A percentile compares a stretch with the other conserved stretches of the same genome.
Evolutionary conservation across 192 early-diverging fungal species (phyloP).

Genomic region (Coemansia sp.): DNA sequence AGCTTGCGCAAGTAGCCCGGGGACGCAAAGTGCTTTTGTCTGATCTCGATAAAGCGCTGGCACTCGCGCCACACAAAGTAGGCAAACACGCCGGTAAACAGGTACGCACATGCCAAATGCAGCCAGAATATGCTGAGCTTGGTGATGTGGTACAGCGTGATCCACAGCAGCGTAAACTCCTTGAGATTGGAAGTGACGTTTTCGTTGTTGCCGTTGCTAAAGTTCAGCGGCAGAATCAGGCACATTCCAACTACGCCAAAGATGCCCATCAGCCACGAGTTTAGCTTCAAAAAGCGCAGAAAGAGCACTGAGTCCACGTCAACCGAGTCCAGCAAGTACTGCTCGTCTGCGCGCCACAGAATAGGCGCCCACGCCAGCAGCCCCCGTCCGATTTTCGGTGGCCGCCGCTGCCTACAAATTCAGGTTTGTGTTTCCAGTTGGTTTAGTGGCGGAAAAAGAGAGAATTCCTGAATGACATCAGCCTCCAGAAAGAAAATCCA

Average conservation of each 20-base stretch:
- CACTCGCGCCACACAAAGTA: slow-evolving; percentile 58
- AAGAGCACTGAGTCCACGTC: slow-evolving; percentile 74
- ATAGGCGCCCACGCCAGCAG: slow-evolving; percentile 66
- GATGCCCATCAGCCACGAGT: slow-evolving; percentile 58
- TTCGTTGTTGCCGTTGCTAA: slow-evolving; percentile 58
- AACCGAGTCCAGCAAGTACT: slow-evolving; percentile 61
- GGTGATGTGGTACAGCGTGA: slow-evolving; percentile 55
- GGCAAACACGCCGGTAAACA: slow-evolving; percentile 59
- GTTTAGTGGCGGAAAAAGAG: neutral
- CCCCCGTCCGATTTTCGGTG: slow-evolving; percentile 64
- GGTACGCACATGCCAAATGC: slow-evolving; percentile 61
- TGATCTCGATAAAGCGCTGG: slow-evolving; percentile 53
- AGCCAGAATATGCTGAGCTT: slow-evolving; percentile 60
- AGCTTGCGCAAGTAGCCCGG: slow-evolving; percentile 61
- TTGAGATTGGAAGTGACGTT: slow-evolving; percentile 29
- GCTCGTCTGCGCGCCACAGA: slow-evolving; percentile 60
- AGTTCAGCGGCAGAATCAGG: slow-evolving; percentile 65
- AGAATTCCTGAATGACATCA: neutral
- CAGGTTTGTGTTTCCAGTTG: neutral
- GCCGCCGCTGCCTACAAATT: slow-evolving; percentile 52
- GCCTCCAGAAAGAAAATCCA: neutral
- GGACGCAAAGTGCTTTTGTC: slow-evolving; percentile 61
- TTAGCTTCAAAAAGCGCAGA: slow-evolving; percentile 64
- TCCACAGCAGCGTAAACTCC: slow-evolving; percentile 40
- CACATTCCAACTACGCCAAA: slow-evolving; percentile 62